phyloP scores from a whole-genome alignment of 495 filamentous ascomycete species.

The Tuber melanosporum region DNA sequence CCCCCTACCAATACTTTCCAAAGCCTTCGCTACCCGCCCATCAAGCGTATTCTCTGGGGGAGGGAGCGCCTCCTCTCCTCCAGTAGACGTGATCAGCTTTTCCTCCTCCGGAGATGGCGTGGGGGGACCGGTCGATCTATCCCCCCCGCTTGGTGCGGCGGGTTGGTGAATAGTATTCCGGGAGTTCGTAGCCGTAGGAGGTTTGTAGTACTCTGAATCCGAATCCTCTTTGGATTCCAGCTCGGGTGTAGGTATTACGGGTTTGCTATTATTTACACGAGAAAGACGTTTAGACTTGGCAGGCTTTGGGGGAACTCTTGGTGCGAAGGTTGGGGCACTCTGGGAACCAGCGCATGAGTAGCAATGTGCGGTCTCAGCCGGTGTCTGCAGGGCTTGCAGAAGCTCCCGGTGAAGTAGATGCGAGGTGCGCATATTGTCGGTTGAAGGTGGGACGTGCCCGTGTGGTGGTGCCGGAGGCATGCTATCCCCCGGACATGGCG shows the following conservation, averaged over 20 bases:
- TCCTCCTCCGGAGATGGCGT: background rate
- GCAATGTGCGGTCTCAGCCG: background rate
- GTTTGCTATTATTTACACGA: slow-evolving; percentile 5
- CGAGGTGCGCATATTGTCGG: background rate
- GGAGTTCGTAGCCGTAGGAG: background rate
- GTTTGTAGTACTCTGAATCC: slow-evolving; percentile 3
- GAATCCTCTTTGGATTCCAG: background rate
- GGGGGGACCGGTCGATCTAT: background rate
- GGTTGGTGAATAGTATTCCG: background rate
- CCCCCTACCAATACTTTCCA: slow-evolving; percentile 70
- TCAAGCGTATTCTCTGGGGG: background rate
- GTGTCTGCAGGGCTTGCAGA: background rate
- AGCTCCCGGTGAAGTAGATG: background rate
- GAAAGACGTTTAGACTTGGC: background rate
- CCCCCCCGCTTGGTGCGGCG: background rate
- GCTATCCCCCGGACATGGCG: background rate
- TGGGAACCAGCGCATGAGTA: background rate
- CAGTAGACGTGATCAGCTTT: background rate
- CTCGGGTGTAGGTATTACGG: background rate
- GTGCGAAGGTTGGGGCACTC: slow-evolving; percentile 3
- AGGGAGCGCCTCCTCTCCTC: background rate
- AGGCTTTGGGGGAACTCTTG: background rate
- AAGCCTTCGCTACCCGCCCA: slow-evolving; percentile 53
- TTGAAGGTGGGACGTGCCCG: background rate
- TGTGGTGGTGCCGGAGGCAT: slow-evolving; percentile 19